A percentile compares a stretch with the other conserved stretches of the same genome.
Conservation (phyloP, 2,329 filamentous ascomycete genomes). For the Aureobasidium leucospermi region DNA sequence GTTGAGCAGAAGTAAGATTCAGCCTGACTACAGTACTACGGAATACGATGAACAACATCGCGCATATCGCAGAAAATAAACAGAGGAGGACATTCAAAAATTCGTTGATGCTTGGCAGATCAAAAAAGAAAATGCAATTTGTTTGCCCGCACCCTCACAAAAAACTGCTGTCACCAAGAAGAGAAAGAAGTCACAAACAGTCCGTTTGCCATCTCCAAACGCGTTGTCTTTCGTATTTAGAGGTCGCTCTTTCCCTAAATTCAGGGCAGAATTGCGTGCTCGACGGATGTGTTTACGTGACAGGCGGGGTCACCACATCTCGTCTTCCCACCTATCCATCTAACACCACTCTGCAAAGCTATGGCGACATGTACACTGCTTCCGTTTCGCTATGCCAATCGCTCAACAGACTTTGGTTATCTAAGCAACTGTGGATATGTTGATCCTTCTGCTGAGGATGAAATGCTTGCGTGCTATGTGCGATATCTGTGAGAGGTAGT, state of each 20-base stretch:
- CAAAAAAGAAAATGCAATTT: too few relatives aligned
- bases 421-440: not conserved
- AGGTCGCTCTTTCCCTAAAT: too few relatives aligned
- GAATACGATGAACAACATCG: too few relatives aligned
- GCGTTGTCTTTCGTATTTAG: too few relatives aligned
- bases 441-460: not conserved
- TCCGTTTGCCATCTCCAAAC: too few relatives aligned
- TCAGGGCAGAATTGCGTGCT: not conserved
- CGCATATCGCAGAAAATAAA: too few relatives aligned
- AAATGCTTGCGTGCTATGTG: not conserved
- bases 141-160: too few relatives aligned
- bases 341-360: not conserved
- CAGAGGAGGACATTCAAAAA: too few relatives aligned
- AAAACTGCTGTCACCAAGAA: too few relatives aligned
- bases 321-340: not conserved
- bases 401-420: not conserved
- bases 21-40: too few relatives aligned
- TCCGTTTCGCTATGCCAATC: not conserved
- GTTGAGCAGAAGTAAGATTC: slow-evolving; percentile 13
- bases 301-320: not conserved
- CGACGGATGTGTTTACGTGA: not conserved
- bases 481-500: not conserved
- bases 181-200: too few relatives aligned
- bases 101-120: too few relatives aligned
- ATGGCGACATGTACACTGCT: not conserved